Evolutionary conservation across 1,284 basidiomycete genomes (phyloP).

Genomic region (Rhodotorula glutinis): DNA sequence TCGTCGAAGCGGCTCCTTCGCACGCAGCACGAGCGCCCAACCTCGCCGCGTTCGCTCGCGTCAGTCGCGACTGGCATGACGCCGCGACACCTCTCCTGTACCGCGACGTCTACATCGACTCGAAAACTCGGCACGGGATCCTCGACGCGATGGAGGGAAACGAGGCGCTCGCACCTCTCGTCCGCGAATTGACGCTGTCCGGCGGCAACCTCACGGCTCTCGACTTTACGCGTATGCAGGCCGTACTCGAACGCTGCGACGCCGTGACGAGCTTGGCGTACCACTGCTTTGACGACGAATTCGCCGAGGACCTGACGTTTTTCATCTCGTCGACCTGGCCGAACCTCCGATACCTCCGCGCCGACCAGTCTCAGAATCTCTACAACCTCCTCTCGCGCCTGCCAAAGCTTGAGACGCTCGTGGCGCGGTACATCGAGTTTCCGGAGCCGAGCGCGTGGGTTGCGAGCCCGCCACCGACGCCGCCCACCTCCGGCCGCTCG

Average conservation of each 20-base stretch:
- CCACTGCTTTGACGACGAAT: slow-evolving; percentile 19
- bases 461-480: neutral
- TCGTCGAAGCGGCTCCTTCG: slow-evolving; percentile 4
- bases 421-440: slow-evolving; percentile 22
- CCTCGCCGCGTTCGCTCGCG: slow-evolving; percentile 19
- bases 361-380: slow-evolving; percentile 12
- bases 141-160: slow-evolving; percentile 5
- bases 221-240: slow-evolving; percentile 6
- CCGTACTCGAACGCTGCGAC: slow-evolving; percentile 2
- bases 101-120: slow-evolving; percentile 23
- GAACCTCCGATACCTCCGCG: slow-evolving; percentile 11
- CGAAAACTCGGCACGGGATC: neutral
- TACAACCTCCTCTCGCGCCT: slow-evolving; percentile 10
- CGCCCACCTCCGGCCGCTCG: neutral
- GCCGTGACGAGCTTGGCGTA: slow-evolving; percentile 12
- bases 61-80: slow-evolving; percentile 1
- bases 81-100: slow-evolving; percentile 16
- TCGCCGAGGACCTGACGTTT: slow-evolving; percentile 6
- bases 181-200: slow-evolving; percentile 11
- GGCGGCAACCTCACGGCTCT: slow-evolving; percentile 7
- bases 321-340: slow-evolving; percentile 19
- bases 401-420: slow-evolving; percentile 22
- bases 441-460: neutral
- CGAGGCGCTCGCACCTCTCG: neutral
- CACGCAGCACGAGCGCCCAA: slow-evolving; percentile 14